Percentiles rank a stretch among this genome's conserved stretches.
phyloP scores from a whole-genome alignment of 2,329 filamentous ascomycete species.

The Emericellopsis cladophorae region DNA sequence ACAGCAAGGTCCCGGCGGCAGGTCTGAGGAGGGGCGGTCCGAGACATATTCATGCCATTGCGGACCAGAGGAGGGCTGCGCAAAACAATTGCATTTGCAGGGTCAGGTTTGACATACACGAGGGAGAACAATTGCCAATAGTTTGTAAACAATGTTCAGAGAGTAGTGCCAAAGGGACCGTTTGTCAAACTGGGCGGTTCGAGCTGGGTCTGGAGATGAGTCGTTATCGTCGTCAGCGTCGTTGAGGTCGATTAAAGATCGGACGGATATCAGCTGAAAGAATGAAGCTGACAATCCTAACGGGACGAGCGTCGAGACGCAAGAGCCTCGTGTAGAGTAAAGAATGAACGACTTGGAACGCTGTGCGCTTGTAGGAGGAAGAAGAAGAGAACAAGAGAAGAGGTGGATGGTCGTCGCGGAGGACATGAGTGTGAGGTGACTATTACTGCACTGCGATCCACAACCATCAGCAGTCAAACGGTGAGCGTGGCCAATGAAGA shows the following conservation, averaged over 20 bases:
- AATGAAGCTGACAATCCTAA: conserved; percentile 26
- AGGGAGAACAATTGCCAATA: conserved; percentile 1
- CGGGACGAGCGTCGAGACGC: conserved; percentile 1
- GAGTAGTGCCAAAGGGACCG: not conserved
- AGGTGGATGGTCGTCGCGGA: too few species aligned
- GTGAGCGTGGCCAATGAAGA: too few species aligned
- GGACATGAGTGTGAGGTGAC: not conserved
- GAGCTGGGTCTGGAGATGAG: not conserved
- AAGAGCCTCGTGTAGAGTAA: conserved; percentile 11
- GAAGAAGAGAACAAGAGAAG: not conserved
- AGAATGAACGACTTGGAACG: conserved; percentile 12
- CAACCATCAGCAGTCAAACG: too few species aligned
- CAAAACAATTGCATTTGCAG: not conserved
- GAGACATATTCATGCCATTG: conserved; percentile 1
- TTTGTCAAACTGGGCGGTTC: not conserved
- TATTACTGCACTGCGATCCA: not conserved
- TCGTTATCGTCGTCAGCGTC: not conserved
- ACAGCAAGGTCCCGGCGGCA: too few species aligned
- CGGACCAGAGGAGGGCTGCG: not conserved
- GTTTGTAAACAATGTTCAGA: conserved; percentile 1
- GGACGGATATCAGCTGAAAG: conserved; percentile 27
- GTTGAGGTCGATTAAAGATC: conserved; percentile 9
- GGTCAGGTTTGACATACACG: conserved; percentile 1
- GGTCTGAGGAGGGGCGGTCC: not conserved
- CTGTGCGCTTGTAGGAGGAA: conserved; percentile 5